Percentiles rank a stretch among this genome's conserved stretches.
These are phyloP conservation scores for Macrophomina phaseolina DNA, from an alignment of 2,329 filamentous ascomycete genomes.

Conservation along the genomic window DNA sequence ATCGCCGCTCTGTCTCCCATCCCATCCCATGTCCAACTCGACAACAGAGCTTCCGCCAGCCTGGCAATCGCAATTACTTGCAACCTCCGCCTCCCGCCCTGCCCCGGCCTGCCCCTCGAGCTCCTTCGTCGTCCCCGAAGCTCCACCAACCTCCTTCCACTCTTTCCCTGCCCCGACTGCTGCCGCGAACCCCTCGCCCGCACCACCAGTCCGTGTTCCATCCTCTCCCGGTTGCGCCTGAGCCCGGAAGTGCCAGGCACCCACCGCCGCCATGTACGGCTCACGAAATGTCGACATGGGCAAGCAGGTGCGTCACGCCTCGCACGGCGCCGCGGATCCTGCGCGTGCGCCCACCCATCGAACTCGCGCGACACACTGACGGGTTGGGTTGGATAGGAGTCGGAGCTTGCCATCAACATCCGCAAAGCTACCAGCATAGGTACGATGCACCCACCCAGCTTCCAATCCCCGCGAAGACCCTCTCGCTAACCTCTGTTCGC, in stretches of 20 bases:
- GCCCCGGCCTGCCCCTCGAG: background rate
- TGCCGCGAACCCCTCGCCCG: background rate
- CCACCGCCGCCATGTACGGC: constrained; percentile 42
- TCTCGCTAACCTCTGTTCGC: constrained; percentile 30
- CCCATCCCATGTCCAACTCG: constrained; percentile 14
- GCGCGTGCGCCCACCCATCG: constrained; percentile 21
- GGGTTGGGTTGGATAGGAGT: constrained; percentile 57
- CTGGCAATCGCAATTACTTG: constrained; percentile 24
- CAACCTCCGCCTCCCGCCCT: background rate
- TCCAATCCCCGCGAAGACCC: constrained; percentile 6
- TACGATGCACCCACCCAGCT: constrained; percentile 36
- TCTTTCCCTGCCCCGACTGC: background rate
- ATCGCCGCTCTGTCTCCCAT: background rate
- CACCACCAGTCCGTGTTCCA: constrained; percentile 17
- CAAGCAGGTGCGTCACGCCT: constrained; percentile 54
- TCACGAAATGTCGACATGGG: constrained; percentile 65
- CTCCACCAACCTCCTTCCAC: background rate
- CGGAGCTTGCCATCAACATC: constrained; percentile 69
- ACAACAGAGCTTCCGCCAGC: constrained; percentile 25
- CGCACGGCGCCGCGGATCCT: no score
- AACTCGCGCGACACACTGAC: constrained; percentile 6
- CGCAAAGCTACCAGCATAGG: constrained; percentile 70
- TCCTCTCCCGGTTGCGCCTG: constrained; percentile 24
- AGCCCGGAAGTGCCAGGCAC: constrained; percentile 20
- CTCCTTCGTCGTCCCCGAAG: background rate